Conservation (phyloP, 306 rosid genomes). For the Crotalaria pallida region DNA sequence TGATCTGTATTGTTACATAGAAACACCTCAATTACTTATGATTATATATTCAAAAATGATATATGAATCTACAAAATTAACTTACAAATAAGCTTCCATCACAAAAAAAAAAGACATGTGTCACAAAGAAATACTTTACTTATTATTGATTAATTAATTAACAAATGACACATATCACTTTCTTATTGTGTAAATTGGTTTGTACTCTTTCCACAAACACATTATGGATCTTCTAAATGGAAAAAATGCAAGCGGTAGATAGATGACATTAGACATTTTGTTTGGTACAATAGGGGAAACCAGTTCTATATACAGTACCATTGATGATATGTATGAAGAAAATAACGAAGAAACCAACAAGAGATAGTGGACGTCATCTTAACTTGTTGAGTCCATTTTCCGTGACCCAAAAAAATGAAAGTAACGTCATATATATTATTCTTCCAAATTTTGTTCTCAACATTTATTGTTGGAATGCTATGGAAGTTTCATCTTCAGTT, state of each 20-base stretch:
- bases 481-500: neutral
- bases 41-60: too few species aligned
- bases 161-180: too few species aligned
- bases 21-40: too few species aligned
- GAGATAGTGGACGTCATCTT: conserved; percentile 21
- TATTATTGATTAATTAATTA: too few species aligned
- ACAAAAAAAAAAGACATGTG: too few species aligned
- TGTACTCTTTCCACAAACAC: neutral
- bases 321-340: neutral
- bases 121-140: too few species aligned
- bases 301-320: neutral
- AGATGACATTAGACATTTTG: conserved; percentile 28
- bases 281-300: conserved; percentile 35
- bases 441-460: conserved; percentile 20
- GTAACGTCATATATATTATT: conserved; percentile 29
- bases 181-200: too few species aligned
- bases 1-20: too few species aligned
- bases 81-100: too few species aligned
- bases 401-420: conserved; percentile 1
- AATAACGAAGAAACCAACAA: conserved; percentile 9
- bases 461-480: neutral
- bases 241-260: conserved; percentile 12
- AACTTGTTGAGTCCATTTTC: conserved; percentile 31
- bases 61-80: too few species aligned
- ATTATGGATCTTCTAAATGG: neutral